Conservation (phyloP, 257 asterid species). For the Nicotiana noctiflora region DNA sequence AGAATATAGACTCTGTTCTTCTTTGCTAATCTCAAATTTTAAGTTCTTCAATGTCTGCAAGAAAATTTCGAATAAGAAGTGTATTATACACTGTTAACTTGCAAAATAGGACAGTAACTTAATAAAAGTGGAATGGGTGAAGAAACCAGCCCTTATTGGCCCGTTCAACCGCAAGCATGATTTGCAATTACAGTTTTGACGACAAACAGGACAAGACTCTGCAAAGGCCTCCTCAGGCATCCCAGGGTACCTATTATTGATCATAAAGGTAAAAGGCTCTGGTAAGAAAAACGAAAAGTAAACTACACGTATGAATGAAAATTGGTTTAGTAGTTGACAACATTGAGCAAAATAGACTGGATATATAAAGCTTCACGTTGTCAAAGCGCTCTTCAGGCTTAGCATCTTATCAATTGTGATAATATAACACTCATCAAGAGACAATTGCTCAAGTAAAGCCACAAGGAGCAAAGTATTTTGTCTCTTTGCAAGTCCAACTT, state of each 20-base stretch:
- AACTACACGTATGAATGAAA: not conserved
- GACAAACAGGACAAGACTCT: conserved; percentile 79
- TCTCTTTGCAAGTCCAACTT: not conserved
- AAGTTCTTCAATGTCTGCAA: conserved; percentile 22
- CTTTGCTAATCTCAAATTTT: conserved; percentile 20
- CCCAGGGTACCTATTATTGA: conserved; percentile 66
- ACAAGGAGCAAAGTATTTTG: not conserved
- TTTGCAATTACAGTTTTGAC: conserved; percentile 82
- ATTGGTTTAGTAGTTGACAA: not conserved
- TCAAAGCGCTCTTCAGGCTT: not conserved
- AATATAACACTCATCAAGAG: not conserved
- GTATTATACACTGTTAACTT: not conserved
- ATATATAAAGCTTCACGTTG: not conserved
- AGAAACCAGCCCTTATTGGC: conserved; percentile 41
- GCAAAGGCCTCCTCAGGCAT: conserved; percentile 62
- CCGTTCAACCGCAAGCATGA: conserved; percentile 64
- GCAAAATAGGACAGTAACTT: not conserved
- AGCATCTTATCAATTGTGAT: not conserved
- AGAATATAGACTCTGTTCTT: conserved; percentile 43
- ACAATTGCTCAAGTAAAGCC: not conserved
- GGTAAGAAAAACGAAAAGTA: not conserved
- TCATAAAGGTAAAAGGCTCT: conserved; percentile 4
- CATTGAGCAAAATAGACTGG: not conserved
- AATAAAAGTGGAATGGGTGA: not conserved
- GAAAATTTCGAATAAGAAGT: not conserved